Evolutionary conservation across 208 protist genomes (phyloP), one percentile per base, ranked within the genome.

Genomic region (Naegleria lovaniensis): DNA sequence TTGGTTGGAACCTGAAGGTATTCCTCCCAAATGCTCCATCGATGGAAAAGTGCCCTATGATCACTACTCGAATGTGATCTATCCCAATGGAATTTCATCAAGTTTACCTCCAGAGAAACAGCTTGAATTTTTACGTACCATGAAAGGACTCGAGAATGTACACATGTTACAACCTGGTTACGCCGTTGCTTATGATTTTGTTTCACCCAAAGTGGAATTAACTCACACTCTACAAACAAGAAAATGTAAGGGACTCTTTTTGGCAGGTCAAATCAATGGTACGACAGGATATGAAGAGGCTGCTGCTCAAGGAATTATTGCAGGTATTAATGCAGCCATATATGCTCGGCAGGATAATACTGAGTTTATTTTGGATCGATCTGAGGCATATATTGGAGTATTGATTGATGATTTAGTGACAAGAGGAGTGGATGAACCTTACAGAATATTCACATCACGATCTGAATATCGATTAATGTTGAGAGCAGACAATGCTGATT

Each of bases 161-260:
- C 29, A 90, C 25, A 95, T 96, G 76, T 39, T 95, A 9, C 92
- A 33, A 29, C 90, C 93, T 76, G 95, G 95, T 25, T 96, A 97
- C 88, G 94, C 94, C 6, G 94, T 98, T 25, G 96, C 97, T 87
- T 98, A 98, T 91, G 96, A 97, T 93, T 97, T 95, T 90, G 87
- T 97, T 0, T 94, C 96, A 90, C 96, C 96, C 16, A 22, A 92
- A 6, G 84, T 93, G 40, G 84, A 94, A 87, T 75, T 94, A 11
- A 86, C 48, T n/a, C 83, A 90, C 51, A 92, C 93, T 15, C 90
- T 97, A 3, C 94, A 96, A 86, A 96, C 95, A 19, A 92, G 93
- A 51, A 90, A 87, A 5, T 41, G 96, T 0, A 16, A 25, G 9
- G 94, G 94, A 33, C 89, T 96, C 0, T 97, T 93, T 91, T 92